Base-by-base conservation (phyloP, 2,329 filamentous ascomycete species). In the Stenocarpella maydis region DNA sequence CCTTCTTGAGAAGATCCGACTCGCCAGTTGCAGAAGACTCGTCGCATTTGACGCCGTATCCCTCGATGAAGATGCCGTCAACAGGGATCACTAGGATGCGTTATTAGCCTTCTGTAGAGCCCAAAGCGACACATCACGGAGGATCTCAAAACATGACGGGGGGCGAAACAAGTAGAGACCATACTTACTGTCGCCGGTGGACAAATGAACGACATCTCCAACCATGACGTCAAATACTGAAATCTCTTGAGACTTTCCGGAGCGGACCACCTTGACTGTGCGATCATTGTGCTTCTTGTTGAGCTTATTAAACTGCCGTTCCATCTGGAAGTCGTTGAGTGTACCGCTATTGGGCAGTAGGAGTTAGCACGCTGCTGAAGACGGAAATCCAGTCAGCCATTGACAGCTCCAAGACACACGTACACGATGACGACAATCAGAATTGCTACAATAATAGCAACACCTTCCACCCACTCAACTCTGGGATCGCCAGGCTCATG, bases 1-100 rank as follows among this genome's bases (percentile, higher is more conserved):
- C 88, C 80, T 93, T 93, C 78, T 88, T 90, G 77, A 92, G 86
- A 63, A 90, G 85, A 74, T 93, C 91, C 0, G 90, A 92, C 79
- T 93, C 91, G 73, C 91, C 91, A 76, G 91, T 93, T 1, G 90
- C 89, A 14, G 90, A 92, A 3, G 90, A 92, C 75, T 93, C 91
- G 74, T 93, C 91, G 74, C 90, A 93, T 77, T 90, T 83, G 69
- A 85, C 74, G 4, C 79, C 78, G 71, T 82, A 81, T 7, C 83
- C 82, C 21, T 85, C 82, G 71, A 93, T 89, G 70, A 93, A 87
- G 65, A 92, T 84, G 7, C 91, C 91, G 75, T 93, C 91, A 1
- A 90, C 90, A 0, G 91, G 90, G 45, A 93, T 85, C 67, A 92
- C 34, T 37, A 37, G 10, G 2, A 37, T 37, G 34, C 2, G 34